Evolutionary conservation across 306 rosid genomes (phyloP), one percentile per base, ranked within the genome.

Genomic region (Acacia confusa): DNA sequence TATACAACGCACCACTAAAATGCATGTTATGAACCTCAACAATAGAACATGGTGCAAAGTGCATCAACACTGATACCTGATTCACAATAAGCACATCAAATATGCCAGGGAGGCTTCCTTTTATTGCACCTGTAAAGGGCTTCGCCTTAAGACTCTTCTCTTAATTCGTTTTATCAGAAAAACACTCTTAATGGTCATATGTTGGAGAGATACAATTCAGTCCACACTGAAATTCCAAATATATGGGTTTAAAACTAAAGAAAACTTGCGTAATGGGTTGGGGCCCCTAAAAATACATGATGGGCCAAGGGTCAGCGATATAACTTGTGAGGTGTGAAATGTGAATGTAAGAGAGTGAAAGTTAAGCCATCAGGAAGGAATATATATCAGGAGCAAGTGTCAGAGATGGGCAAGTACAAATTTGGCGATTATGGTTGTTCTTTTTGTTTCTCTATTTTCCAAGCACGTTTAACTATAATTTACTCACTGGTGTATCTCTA

Each of bases 161-260:
- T 57, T 27, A 85, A 36, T 55, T 20, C 12, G 24, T 69, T 66
- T 57, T 40, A 73, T 67, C 52, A 44, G 27, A 25, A 76, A 84
- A 77, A 64, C 40, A 50, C 66, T 66, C 75, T 10, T 10, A 40
- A 19, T 70, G 34, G 52, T 60, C 55, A 27, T 12, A 38, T 50
- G 73, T 70, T 82, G 78, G 66, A 70, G 76, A 75, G 41, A n/a
- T 43, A 70, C 70, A 74, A 79, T 78, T 66, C 63, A 82, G 40
- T 40, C 79, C 32, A 72, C 79, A 48, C 73, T 65, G 30, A 25
- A 70, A 63, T 44, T 71, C 50, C 73, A 86, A 36, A 63, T n/a
- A 41, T 13, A 66, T 32, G 48, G 32, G 69, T 77, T 28, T 43
- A 75, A 43, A 66, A 41, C 66, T 16, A 11, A 22, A 55, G 8